A percentile compares a stretch with the other conserved stretches of the same genome.
Conservation (phyloP, 140 eudicot species). For the Bidens hawaiensis region DNA sequence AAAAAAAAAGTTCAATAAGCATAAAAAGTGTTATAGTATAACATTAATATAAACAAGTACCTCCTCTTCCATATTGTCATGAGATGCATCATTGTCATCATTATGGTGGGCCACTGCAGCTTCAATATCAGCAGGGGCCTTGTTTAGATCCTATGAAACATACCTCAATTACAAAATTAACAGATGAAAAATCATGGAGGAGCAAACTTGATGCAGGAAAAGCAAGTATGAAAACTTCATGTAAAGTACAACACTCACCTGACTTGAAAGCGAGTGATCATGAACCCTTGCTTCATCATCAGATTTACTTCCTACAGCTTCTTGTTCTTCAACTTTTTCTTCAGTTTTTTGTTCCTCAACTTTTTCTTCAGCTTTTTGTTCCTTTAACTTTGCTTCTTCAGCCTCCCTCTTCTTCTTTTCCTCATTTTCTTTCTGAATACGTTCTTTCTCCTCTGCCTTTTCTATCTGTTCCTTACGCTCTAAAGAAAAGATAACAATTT, state of each 20-base stretch:
- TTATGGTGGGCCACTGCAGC: conserved; percentile 32
- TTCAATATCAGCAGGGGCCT: conserved; percentile 29
- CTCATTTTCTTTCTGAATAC: conserved; percentile 81
- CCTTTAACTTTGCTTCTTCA: conserved; percentile 48
- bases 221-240: neutral
- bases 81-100: conserved; percentile 27
- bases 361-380: conserved; percentile 36
- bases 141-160: conserved; percentile 40
- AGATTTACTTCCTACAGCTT: conserved; percentile 30
- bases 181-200: conserved; percentile 7
- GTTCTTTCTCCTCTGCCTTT: conserved; percentile 79
- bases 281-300: conserved; percentile 31
- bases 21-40: conserved; percentile 2
- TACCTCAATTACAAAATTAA: no score
- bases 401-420: conserved; percentile 72
- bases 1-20: conserved; percentile 11
- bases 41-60: conserved; percentile 22
- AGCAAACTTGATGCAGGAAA: neutral
- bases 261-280: conserved; percentile 36
- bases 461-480: conserved; percentile 93
- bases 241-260: conserved; percentile 39
- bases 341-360: no score
- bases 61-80: conserved; percentile 35
- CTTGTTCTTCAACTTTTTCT: conserved; percentile 32
- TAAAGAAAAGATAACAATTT: conserved; percentile 18